Base-by-base conservation (phyloP, 441 rosid genomes). In the Francoa sonchifolia region DNA sequence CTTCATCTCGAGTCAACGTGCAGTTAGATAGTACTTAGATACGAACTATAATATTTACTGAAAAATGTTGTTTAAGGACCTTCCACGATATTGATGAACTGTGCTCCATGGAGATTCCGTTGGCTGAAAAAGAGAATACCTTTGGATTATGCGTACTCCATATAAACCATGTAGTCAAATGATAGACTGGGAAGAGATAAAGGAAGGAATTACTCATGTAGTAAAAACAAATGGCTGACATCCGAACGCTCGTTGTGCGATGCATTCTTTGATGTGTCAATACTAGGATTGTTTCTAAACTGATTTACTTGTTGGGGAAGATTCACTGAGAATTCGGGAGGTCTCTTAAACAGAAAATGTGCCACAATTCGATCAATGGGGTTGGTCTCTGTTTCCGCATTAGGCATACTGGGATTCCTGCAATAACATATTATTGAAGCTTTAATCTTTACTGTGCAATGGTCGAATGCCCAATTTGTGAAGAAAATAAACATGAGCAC, bases 341-440 rank as follows among this genome's bases (percentile, higher is more conserved):
- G 86, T 57, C 92, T 74, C 52, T 81, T 86, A 55, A 92, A 87
- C 58, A 92, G 95, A 63, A 87, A 69, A 65, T 69, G 83, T 36
- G 97, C 95, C 50, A 92, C 85, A 8, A 71, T 61, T 37, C 99
- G 76, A 61, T 92, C 99, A 19, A 79, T 66, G 32, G 94, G 92
- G 48, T 92, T 92, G 44, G 97, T 92, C 64, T 73, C 86, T 19
- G 92, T 74, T 75, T 92, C 92, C 36, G 52, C 60, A 57, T 68
- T 74, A 43, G 71, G 55, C 62, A 76, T 68, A 56, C 44, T 56
- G 25, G 51, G 15, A 42, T 59, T 57, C 56, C 84, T 86, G 51
- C 42, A 20, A 33, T 16, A 41, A 1, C 21, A 6, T 16, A 41
- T 8, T 5, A 16, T 19, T 9, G 6, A 20, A 8, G n/a, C n/a